Conservation (phyloP, 2,329 filamentous ascomycete genomes). For the Sordariomycetes sp. region DNA sequence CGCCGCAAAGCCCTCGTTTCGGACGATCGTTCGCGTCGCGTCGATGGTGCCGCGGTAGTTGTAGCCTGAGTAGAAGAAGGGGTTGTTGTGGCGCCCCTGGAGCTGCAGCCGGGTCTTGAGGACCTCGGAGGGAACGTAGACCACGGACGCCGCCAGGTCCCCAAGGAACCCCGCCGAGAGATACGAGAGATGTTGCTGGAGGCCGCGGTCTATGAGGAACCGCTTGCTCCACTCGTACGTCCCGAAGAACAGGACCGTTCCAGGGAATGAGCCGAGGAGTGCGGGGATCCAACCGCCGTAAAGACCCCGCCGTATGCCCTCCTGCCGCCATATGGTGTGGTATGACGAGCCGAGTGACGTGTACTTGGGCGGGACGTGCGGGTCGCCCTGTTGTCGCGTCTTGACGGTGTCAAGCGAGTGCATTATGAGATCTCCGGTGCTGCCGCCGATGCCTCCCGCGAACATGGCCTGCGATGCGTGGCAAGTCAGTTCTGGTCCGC, state of each 20-base stretch:
- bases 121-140: slow-evolving; percentile 96
- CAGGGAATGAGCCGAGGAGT: slow-evolving; percentile 83
- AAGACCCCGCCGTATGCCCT: slow-evolving; percentile 74
- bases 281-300: slow-evolving; percentile 93
- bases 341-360: slow-evolving; percentile 84
- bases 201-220: slow-evolving; percentile 70
- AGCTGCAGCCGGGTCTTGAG: slow-evolving; percentile 94
- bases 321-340: slow-evolving; percentile 84
- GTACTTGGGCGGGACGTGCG: slow-evolving; percentile 86
- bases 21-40: slow-evolving; percentile 75
- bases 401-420: slow-evolving; percentile 98
- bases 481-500: background rate
- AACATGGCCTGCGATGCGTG: slow-evolving; percentile 64
- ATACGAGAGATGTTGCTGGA: slow-evolving; percentile 78
- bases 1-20: slow-evolving; percentile 70
- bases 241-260: slow-evolving; percentile 91
- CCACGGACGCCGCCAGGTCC: slow-evolving; percentile 80
- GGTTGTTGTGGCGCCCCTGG: slow-evolving; percentile 91
- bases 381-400: slow-evolving; percentile 93
- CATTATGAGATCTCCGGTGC: slow-evolving; percentile 94
- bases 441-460: slow-evolving; percentile 85
- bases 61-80: slow-evolving; percentile 86
- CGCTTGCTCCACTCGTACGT: slow-evolving; percentile 95
- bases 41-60: slow-evolving; percentile 85
- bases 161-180: slow-evolving; percentile 82